Base-by-base conservation (phyloP, 805 yeast genomes). In the Priceomyces haplophilus region DNA sequence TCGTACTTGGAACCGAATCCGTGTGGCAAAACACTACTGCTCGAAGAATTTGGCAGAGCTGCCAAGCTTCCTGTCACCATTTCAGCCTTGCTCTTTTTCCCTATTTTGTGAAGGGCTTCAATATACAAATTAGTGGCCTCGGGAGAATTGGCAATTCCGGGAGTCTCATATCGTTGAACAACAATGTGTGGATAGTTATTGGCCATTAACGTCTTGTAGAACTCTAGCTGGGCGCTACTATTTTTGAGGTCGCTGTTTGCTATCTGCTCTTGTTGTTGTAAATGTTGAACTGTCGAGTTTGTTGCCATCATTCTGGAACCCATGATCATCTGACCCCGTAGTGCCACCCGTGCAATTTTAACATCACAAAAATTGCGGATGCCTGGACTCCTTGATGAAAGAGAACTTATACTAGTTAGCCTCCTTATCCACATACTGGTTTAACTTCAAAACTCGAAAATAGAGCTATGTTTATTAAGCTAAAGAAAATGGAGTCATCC, bases 111-210 rank as follows among this genome's bases (percentile, higher is more conserved):
- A 53, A 93, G 70, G 2, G 98, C 98, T 48, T 85, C 88, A 45
- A 82, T 71, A 61, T 93, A 93, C 30, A 86, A 69, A 48, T 75
- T 76, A 41, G 88, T 81, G 67, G 97, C 86, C 49, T 85, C 95
- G 2, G 80, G 75, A 43, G 86, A 82, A 10, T 83, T 69, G 7
- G 96, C 93, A 42, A 93, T 87, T n/a, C 96, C 96, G 0, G 93
- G 85, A 7, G 95, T 85, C 62, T 95, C 98, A 61, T 79, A 95
- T 46, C 99, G 78, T 44, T 93, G 84, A n/a, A 91, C 88, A 5
- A 93, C 96, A 42, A 91, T 83, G 55, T 89, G 96, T n/a, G 99
- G 98, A 59, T 88, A 93, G 65, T 87, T 86, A 42, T 91, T 77
- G 44, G 78, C 78, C 49, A 93, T 63, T 37, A 93, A 70, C 11